A percentile compares a stretch with the other conserved stretches of the same genome.
Evolutionary conservation across 106 monocot species (phyloP).

Genomic region (Ottelia alismoides): DNA sequence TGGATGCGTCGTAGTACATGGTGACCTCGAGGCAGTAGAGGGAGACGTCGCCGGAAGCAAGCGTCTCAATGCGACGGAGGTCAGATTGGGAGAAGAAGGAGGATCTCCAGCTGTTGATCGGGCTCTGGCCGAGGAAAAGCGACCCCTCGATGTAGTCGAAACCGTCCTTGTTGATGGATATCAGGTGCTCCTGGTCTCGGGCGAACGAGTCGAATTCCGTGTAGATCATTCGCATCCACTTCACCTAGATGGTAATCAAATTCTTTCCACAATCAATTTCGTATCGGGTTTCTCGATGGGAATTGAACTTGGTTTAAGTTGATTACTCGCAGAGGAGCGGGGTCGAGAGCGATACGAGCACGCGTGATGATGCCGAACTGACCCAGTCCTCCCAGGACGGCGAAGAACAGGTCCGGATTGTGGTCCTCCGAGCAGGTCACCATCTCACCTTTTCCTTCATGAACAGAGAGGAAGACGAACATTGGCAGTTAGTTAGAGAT

Average conservation of each 20-base stretch:
- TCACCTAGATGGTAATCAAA: too few relatives aligned
- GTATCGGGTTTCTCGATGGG: too few relatives aligned
- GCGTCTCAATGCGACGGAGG: slow-evolving; percentile 7
- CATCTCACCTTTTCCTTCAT: slow-evolving; percentile 53
- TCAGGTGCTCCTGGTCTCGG: slow-evolving; percentile 29
- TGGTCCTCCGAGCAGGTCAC: slow-evolving; percentile 36
- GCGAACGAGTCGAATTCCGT: slow-evolving; percentile 22
- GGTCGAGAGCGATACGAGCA: slow-evolving; percentile 38
- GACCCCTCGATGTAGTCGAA: slow-evolving; percentile 32
- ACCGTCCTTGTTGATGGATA: slow-evolving; percentile 5
- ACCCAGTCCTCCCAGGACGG: slow-evolving; percentile 63
- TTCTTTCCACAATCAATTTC: too few relatives aligned
- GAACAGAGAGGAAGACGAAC: neutral
- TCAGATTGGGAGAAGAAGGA: slow-evolving; percentile 26
- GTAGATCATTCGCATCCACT: slow-evolving; percentile 28
- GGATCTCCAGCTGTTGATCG: slow-evolving; percentile 27
- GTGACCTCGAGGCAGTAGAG: slow-evolving; percentile 26
- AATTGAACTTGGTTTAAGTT: too few relatives aligned
- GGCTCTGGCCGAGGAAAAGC: slow-evolving; percentile 12
- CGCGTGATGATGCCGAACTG: slow-evolving; percentile 88
- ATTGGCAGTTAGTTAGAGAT: neutral
- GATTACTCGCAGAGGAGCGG: slow-evolving; percentile 21
- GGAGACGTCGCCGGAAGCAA: slow-evolving; percentile 4
- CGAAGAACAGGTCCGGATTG: slow-evolving; percentile 48
- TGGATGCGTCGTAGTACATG: slow-evolving; percentile 14